Evolutionary conservation across 495 filamentous ascomycete species (phyloP), one percentile per base, ranked within the genome.

Genomic region (Tetracladium marchalianum): DNA sequence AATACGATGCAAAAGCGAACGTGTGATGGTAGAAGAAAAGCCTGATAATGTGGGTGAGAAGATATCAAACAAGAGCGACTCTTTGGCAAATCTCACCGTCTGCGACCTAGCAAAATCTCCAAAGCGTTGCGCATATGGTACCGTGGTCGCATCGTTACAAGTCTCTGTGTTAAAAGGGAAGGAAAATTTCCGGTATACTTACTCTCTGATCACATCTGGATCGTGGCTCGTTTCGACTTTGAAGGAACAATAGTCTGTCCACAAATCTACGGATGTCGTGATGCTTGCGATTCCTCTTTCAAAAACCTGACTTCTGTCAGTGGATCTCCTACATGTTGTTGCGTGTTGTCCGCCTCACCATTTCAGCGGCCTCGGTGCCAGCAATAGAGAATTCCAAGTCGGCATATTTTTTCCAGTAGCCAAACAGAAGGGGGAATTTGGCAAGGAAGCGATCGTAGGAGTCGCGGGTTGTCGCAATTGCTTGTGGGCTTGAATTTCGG

Each of bases 381-480:
- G 87, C 87, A 52, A 97, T 95, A 12, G 85, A 85, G 65, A 99
- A 99, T 59, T 99, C 92, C 18, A 95, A 66, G 60, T 97, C 92
- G 54, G 92, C 92, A 79, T 99, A 98, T 64, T 95, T 97, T 70
- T 96, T 96, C 92, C 92, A 99, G 66, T 96, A 99, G 35, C 90
- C 92, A 61, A 96, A 99, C 1, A 97, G 77, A 18, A 97, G 73
- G 1, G 92, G 92, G 57, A 96, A 99, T 60, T 94, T 95, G 44
- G 87, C 82, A 8, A 99, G 79, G 59, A 99, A 90, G 8, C 84
- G 78, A 62, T 99, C 93, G 63, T 94, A 97, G 43, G 82, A 75
- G 54, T 84, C 77, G 56, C 92, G 80, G 27, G 84, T 81, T 9
- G 87, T 80, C 17, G 85, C 82, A 55, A 99, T 89, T 5, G 92